Conservation (phyloP, 2,329 filamentous ascomycete species). For the Davidsoniella eucalypti region DNA sequence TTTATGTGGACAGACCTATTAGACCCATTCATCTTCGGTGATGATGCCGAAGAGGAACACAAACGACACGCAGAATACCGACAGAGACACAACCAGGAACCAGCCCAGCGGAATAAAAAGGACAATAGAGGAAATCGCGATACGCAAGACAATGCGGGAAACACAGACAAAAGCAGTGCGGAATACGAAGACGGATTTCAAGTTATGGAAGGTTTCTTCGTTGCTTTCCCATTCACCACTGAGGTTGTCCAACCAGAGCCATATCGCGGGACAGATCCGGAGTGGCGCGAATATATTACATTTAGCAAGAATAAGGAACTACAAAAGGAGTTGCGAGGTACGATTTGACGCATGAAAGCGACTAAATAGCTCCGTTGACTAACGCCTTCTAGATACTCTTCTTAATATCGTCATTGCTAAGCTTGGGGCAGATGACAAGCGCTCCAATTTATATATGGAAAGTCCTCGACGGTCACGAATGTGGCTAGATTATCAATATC, state of each 20-base stretch:
- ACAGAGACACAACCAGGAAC: not conserved
- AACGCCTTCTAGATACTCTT: not conserved
- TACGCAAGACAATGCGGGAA: constrained; percentile 22
- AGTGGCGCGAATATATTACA: constrained; percentile 44
- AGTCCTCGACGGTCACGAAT: constrained; percentile 4
- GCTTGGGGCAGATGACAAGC: constrained; percentile 10
- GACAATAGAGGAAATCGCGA: not conserved
- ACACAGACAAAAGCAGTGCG: constrained; percentile 22
- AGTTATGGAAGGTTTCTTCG: constrained; percentile 32
- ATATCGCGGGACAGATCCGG: constrained; percentile 42
- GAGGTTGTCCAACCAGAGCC: constrained; percentile 30
- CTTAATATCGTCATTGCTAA: constrained; percentile 8
- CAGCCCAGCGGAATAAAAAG: not conserved
- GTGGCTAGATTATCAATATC: constrained; percentile 11
- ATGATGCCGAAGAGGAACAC: constrained; percentile 9
- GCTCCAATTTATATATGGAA: constrained; percentile 9
- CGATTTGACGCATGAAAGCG: constrained; percentile 12
- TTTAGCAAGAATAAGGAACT: constrained; percentile 37
- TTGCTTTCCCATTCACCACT: constrained; percentile 45
- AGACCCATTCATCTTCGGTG: constrained; percentile 10
- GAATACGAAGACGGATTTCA: constrained; percentile 25
- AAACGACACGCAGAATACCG: not conserved
- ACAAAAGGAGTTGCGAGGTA: constrained; percentile 27
- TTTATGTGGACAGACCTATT: constrained; percentile 10
- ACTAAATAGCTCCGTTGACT: too few relatives aligned